Evolutionary conservation across 2,329 filamentous ascomycete species (phyloP), one percentile per base, ranked within the genome.

Genomic region (Remersonia thermophila): DNA sequence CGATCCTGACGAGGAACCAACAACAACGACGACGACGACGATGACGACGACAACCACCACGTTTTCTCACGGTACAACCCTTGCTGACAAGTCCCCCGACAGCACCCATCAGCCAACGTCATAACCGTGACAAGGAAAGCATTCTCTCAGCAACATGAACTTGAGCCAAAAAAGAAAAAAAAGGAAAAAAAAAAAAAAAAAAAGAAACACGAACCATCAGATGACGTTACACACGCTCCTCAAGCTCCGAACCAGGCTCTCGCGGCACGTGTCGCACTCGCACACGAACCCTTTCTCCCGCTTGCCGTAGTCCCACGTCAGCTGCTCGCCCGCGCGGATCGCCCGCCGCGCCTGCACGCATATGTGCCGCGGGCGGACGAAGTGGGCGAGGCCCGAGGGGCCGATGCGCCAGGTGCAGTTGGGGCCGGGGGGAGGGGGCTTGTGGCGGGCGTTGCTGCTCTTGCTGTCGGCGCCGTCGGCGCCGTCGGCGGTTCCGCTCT

Each of bases 281-380:
- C 60, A 62, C 0, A 30, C 28, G 27, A 56, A 57, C 8, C 41
- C 34, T 35, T 54, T 39, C 3, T 45, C 37, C 16, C 27, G 27
- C 27, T 52, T 53, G 35, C 51, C 46, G 37, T 63, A 62, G 43
- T 56, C 42, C 44, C 63, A 55, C 23, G 56, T 55, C 23, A 65
- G 42, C 43, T 63, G 52, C 4, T 61, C 48, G 9, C 47, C 55
- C 2, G 37, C 23, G 3, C 26, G 32, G 20, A 64, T 56, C 30
- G 47, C 38, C 12, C 47, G 43, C 20, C 30, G 37, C 7, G 55
- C 51, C 23, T 49, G 32, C 16, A 56, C 43, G 8, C 40, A 32
- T 11, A 52, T 40, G 16, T 45, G 40, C n/a, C 47, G 43, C 9
- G 42, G 20, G 9, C 37, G 30, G 7, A 48, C 33, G n/a, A 46